phyloP scores from a whole-genome alignment of 2,329 filamentous ascomycete genomes.

The Fusarium miscanthi region DNA sequence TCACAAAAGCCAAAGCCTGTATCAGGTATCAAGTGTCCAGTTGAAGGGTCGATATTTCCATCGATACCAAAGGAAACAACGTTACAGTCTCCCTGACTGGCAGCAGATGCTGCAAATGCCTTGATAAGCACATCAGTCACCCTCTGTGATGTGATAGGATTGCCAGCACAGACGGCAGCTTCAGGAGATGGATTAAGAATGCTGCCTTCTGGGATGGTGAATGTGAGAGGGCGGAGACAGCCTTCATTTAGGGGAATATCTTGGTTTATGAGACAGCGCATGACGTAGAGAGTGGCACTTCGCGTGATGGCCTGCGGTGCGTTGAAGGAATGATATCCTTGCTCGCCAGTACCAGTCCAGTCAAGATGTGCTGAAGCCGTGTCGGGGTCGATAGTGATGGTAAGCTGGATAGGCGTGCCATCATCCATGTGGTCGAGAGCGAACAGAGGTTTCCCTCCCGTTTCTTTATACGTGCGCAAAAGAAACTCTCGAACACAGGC shows the following conservation, averaged over 20 bases:
- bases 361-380: slow-evolving; percentile 84
- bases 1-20: neutral
- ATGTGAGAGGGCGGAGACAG: slow-evolving; percentile 78
- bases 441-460: neutral
- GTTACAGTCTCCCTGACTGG: slow-evolving; percentile 53
- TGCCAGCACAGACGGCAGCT: slow-evolving; percentile 83
- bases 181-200: slow-evolving; percentile 79
- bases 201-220: slow-evolving; percentile 75
- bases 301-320: slow-evolving; percentile 84
- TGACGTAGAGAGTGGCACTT: slow-evolving; percentile 84
- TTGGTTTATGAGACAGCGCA: slow-evolving; percentile 80
- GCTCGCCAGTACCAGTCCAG: slow-evolving; percentile 80
- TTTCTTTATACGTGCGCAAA: neutral
- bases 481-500: neutral
- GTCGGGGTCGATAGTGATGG: slow-evolving; percentile 77
- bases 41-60: neutral
- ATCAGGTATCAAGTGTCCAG: neutral
- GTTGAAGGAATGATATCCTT: slow-evolving; percentile 72
- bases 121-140: slow-evolving; percentile 62
- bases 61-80: neutral
- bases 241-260: slow-evolving; percentile 87
- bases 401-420: slow-evolving; percentile 79
- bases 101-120: slow-evolving; percentile 81
- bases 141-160: slow-evolving; percentile 65
- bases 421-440: slow-evolving; percentile 84